Evolutionary conservation across 768 basidiomycete genomes (phyloP).

Genomic region (Lentinus brumalis): DNA sequence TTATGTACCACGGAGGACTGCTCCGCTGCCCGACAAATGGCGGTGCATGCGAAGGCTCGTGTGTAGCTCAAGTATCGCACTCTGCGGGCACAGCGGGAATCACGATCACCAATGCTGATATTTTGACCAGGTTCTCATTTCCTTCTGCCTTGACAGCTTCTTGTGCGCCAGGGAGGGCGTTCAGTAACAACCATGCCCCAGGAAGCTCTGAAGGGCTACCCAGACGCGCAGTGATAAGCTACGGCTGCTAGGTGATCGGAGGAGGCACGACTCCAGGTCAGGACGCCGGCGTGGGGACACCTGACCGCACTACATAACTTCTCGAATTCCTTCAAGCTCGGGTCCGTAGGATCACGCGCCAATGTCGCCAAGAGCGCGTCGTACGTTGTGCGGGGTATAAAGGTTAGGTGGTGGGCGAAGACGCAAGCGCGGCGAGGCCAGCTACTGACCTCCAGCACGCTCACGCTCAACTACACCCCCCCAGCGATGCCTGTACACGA

Average conservation of each 20-base stretch:
- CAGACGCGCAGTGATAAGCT: neutral
- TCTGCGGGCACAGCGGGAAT: too few species aligned
- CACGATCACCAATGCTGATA: too few species aligned
- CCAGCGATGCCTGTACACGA: neutral
- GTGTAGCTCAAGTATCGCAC: too few species aligned
- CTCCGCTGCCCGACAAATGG: too few species aligned
- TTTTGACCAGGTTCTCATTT: too few species aligned
- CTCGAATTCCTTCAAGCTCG: neutral
- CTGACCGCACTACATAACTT: neutral
- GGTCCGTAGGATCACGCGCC: neutral
- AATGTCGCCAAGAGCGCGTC: neutral
- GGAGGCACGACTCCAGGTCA: neutral
- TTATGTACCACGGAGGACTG: too few species aligned
- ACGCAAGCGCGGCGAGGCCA: too few species aligned
- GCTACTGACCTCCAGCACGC: too few species aligned
- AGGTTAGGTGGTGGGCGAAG: neutral
- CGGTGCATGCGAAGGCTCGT: too few species aligned
- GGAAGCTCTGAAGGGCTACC: too few species aligned
- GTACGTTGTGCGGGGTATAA: neutral
- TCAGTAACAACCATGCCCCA: neutral
- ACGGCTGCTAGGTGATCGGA: neutral
- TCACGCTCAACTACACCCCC: too few species aligned
- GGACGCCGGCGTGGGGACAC: neutral
- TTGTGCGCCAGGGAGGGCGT: neutral
- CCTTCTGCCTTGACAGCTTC: too few species aligned